Conservation (phyloP, 805 yeast genomes). For the Ogataea philodendri region DNA sequence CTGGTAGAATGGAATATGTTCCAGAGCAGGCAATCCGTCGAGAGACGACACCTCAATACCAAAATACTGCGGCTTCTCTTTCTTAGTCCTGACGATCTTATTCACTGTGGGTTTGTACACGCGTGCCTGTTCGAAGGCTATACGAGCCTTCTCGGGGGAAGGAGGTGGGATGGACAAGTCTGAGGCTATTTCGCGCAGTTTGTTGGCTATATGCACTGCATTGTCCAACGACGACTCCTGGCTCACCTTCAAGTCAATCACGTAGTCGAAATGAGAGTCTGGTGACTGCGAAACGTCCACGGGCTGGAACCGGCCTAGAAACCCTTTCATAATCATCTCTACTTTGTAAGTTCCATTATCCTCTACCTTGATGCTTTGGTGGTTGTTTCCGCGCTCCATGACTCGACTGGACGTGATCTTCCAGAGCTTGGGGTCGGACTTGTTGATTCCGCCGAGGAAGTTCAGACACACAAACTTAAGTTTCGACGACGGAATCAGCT, state of each 20-base stretch:
- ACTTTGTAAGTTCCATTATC: constrained; percentile 49
- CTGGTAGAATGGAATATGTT: constrained; percentile 16
- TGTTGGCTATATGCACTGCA: constrained; percentile 41
- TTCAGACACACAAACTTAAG: constrained; percentile 66
- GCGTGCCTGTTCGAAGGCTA: constrained; percentile 54
- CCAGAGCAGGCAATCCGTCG: constrained; percentile 14
- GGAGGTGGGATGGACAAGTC: constrained; percentile 41
- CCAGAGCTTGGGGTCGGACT: constrained; percentile 38
- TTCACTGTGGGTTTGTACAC: constrained; percentile 51
- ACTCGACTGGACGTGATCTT: constrained; percentile 60
- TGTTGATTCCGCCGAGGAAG: constrained; percentile 43
- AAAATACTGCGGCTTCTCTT: constrained; percentile 42
- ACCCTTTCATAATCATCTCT: constrained; percentile 67
- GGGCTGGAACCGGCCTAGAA: constrained; percentile 66
- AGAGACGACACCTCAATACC: constrained; percentile 38
- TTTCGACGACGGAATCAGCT: constrained; percentile 42
- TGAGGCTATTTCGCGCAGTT: constrained; percentile 42
- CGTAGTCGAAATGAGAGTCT: constrained; percentile 62
- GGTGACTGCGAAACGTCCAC: constrained; percentile 49
- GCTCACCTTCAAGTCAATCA: constrained; percentile 55
- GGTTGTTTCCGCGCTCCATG: constrained; percentile 74
- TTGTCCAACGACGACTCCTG: constrained; percentile 49
- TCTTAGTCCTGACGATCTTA: constrained; percentile 31
- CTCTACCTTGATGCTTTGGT: constrained; percentile 68
- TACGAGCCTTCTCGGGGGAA: constrained; percentile 38